A percentile compares a stretch with the other conserved stretches of the same genome.
Evolutionary conservation across 2,329 filamentous ascomycete species (phyloP).

Genomic region (Diaporthe citrichinensis): DNA sequence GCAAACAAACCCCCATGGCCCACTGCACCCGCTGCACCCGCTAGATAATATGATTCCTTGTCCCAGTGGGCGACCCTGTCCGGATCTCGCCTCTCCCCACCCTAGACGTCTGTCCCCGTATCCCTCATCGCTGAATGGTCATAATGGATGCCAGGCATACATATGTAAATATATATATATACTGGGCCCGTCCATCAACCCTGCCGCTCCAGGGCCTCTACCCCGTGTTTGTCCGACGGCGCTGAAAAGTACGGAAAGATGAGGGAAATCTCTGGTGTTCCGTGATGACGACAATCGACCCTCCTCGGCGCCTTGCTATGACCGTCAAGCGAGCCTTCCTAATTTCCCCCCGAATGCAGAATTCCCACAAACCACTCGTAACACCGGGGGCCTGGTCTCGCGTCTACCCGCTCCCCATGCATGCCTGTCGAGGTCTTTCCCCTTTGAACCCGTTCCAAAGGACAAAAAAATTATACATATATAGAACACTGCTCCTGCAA

Average conservation of each 20-base stretch:
- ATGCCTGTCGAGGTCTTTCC: constrained; percentile 1
- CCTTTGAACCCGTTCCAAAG: constrained; percentile 8
- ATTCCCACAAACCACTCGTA: background rate
- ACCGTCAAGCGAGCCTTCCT: background rate
- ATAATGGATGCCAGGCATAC: constrained; percentile 6
- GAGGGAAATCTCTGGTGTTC: background rate
- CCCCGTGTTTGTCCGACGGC: background rate
- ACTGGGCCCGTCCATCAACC: background rate
- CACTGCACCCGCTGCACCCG: background rate
- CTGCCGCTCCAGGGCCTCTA: background rate
- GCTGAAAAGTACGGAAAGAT: background rate
- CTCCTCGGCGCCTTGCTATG: constrained; percentile 25
- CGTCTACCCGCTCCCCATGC: constrained; percentile 16
- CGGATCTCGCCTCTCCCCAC: background rate
- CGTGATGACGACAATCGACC: background rate
- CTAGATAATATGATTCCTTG: constrained; percentile 1
- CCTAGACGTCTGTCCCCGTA: background rate
- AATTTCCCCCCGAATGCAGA: background rate
- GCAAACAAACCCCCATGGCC: background rate
- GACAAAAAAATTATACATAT: constrained; percentile 28
- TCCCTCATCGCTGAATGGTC: constrained; percentile 18
- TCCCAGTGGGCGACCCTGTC: background rate
- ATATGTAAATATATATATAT: background rate
- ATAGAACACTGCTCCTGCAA: background rate
- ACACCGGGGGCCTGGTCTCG: background rate